Percentiles rank a stretch among this genome's conserved stretches.
These are phyloP conservation scores for Pleochaeta shiraiana DNA, from an alignment of 2,329 filamentous ascomycete genomes.

Conservation along the genomic window DNA sequence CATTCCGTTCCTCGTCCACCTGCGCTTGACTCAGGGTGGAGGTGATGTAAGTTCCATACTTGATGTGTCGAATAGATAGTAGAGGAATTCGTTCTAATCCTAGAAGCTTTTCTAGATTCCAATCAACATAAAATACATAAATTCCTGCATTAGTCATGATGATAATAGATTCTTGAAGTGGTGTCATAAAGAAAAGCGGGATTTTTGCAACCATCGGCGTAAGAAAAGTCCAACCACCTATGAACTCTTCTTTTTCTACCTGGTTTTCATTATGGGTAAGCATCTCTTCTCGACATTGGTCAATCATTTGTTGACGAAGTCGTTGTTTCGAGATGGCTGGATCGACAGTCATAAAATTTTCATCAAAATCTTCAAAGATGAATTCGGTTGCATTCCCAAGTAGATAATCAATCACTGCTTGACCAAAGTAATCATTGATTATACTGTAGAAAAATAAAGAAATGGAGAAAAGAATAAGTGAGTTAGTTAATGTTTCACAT, in stretches of 20 bases:
- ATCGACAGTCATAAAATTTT: slow-evolving; percentile 80
- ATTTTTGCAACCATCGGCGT: slow-evolving; percentile 53
- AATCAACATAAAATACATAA: slow-evolving; percentile 84
- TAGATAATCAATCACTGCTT: slow-evolving; percentile 85
- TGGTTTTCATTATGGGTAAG: too few species aligned
- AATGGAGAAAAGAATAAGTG: too few species aligned
- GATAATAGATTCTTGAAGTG: slow-evolving; percentile 75
- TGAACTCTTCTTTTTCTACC: slow-evolving; percentile 65
- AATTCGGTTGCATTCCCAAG: slow-evolving; percentile 68
- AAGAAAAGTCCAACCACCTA: slow-evolving; percentile 75
- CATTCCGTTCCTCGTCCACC: slow-evolving; percentile 55
- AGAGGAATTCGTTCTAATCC: slow-evolving; percentile 77
- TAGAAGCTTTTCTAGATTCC: slow-evolving; percentile 84
- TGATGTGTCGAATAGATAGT: slow-evolving; percentile 47
- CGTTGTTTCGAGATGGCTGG: slow-evolving; percentile 71
- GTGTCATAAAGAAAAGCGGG: slow-evolving; percentile 32
- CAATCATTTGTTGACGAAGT: slow-evolving; percentile 73
- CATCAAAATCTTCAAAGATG: slow-evolving; percentile 88
- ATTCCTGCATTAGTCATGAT: slow-evolving; percentile 67
- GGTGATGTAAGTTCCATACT: slow-evolving; percentile 74
- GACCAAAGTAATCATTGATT: slow-evolving; percentile 93
- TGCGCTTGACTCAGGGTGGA: slow-evolving; percentile 62
- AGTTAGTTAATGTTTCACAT: too few species aligned
- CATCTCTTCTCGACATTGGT: slow-evolving; percentile 69
- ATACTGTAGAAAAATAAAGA: slow-evolving; percentile 46